A percentile compares a stretch with the other conserved stretches of the same genome.
These are phyloP conservation scores for Penstemon eatonii DNA, from an alignment of 257 asterid genomes.

Conservation along the genomic window DNA sequence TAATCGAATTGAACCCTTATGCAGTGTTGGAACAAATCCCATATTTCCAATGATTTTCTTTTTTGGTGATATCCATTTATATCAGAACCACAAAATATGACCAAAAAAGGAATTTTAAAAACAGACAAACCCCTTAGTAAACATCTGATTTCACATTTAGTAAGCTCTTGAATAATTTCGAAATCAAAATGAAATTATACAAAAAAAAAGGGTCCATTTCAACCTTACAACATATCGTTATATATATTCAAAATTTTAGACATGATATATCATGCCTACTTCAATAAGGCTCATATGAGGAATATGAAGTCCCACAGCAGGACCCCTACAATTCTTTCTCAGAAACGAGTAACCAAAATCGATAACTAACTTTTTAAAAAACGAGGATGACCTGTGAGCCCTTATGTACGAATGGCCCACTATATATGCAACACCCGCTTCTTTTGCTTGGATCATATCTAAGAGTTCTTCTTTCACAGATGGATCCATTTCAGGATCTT, in stretches of 20 bases:
- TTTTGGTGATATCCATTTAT: no score
- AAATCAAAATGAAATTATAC: no score
- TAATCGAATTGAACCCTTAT: no score
- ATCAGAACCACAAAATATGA: no score
- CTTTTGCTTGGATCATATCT: conserved; percentile 83
- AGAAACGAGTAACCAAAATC: conserved; percentile 90
- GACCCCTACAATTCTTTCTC: conserved; percentile 92
- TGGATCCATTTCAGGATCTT: conserved; percentile 61
- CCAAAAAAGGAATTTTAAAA: no score
- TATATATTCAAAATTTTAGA: conserved; percentile 34
- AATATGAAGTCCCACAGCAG: conserved; percentile 84
- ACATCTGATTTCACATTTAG: no score
- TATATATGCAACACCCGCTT: conserved; percentile 88
- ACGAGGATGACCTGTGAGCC: conserved; percentile 78
- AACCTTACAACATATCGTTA: conserved; percentile 11
- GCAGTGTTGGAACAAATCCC: no score
- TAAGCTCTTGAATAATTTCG: no score
- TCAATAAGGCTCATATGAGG: conserved; percentile 95
- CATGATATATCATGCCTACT: conserved; percentile 93
- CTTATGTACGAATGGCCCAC: conserved; percentile 92
- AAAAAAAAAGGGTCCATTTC: no score
- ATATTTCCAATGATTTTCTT: no score
- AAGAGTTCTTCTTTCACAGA: conserved; percentile 72
- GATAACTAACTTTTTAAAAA: conserved; percentile 69
- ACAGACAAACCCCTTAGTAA: no score